Evolutionary conservation across 2,329 filamentous ascomycete species (phyloP).

Genomic region (Monosporascus sp.): DNA sequence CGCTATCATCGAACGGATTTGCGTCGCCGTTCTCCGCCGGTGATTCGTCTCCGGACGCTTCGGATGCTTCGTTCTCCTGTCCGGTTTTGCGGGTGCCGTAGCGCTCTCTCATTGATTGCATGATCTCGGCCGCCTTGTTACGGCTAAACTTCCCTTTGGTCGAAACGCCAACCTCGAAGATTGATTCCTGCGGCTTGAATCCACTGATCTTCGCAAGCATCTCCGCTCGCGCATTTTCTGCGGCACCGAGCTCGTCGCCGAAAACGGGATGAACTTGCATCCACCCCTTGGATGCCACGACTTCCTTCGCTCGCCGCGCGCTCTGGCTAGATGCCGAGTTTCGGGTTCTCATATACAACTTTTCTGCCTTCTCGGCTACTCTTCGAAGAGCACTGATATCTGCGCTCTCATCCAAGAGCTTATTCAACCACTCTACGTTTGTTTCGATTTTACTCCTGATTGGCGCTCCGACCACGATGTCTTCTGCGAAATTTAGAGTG

Average conservation of each 20-base stretch:
- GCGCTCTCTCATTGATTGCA: conserved; percentile 65
- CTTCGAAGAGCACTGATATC: conserved; percentile 66
- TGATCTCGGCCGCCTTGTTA: conserved; percentile 64
- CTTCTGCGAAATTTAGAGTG: conserved; percentile 67
- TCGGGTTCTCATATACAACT: conserved; percentile 82
- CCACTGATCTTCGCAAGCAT: conserved; percentile 87
- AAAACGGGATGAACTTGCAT: conserved; percentile 77
- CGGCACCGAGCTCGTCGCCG: conserved; percentile 57
- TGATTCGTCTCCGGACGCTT: conserved; percentile 20
- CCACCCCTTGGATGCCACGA: conserved; percentile 67
- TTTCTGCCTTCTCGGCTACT: conserved; percentile 84
- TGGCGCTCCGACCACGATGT: conserved; percentile 77
- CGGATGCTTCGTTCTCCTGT: conserved; percentile 35
- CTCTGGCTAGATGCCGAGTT: conserved; percentile 88
- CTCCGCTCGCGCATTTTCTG: conserved; percentile 68
- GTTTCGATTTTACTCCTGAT: conserved; percentile 67
- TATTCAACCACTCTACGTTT: conserved; percentile 77
- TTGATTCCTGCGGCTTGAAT: conserved; percentile 85
- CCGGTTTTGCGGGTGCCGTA: conserved; percentile 55
- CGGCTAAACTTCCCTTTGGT: conserved; percentile 43
- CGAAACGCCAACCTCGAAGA: conserved; percentile 86
- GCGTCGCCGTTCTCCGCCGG: conserved; percentile 7
- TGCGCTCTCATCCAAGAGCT: conserved; percentile 66
- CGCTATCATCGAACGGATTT: conserved; percentile 19
- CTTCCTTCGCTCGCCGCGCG: conserved; percentile 76